Evolutionary conservation across 2,329 filamentous ascomycete genomes (phyloP).

Genomic region (Curvularia verruculosa): DNA sequence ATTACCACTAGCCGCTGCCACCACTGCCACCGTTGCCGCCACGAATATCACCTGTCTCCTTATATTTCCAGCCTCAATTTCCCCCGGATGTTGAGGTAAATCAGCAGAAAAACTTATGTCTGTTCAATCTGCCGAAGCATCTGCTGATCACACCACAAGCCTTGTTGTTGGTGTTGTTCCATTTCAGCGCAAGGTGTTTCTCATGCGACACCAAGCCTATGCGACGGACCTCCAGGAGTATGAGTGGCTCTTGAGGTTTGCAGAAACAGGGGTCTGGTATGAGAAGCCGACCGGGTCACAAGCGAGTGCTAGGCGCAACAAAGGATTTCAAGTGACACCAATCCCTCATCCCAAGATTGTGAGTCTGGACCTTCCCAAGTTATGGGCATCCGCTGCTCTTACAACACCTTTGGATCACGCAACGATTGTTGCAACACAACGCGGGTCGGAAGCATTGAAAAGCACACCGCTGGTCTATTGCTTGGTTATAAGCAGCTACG

Average conservation of each 20-base stretch:
- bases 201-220: conserved; percentile 29
- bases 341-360: conserved; percentile 25
- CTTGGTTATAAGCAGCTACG: conserved; percentile 34
- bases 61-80: background rate
- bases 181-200: conserved; percentile 35
- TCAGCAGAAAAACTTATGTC: conserved; percentile 29
- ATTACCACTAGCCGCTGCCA: conserved; percentile 3
- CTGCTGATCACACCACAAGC: conserved; percentile 16
- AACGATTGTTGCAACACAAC: conserved; percentile 37
- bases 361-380: conserved; percentile 30
- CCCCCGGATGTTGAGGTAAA: conserved; percentile 15
- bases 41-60: conserved; percentile 18
- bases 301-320: conserved; percentile 13
- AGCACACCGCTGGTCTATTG: conserved; percentile 32
- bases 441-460: conserved; percentile 35
- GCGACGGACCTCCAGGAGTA: conserved; percentile 37
- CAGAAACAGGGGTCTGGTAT: conserved; percentile 39
- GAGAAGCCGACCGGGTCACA: conserved; percentile 29
- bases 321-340: conserved; percentile 14
- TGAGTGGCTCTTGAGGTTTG: conserved; percentile 38
- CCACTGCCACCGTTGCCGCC: conserved; percentile 17
- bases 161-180: conserved; percentile 29
- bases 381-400: conserved; percentile 41
- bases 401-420: conserved; percentile 36
- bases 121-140: conserved; percentile 28